phyloP scores from a whole-genome alignment of 768 basidiomycete genomes.

The Chalciporus chontae region DNA sequence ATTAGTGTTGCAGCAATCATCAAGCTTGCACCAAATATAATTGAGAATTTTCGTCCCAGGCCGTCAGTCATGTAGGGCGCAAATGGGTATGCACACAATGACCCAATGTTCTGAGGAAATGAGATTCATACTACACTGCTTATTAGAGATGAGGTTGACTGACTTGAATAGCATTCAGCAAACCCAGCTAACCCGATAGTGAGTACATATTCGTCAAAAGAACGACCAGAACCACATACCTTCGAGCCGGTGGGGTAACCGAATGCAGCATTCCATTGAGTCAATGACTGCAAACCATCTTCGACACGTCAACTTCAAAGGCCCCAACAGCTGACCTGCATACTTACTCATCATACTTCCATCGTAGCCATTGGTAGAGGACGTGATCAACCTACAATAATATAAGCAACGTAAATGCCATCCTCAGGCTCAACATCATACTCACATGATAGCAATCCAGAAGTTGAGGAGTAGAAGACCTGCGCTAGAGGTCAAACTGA shows the following conservation, averaged over 20 bases:
- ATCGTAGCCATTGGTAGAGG: constrained; percentile 37
- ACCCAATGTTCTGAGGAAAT: constrained; percentile 35
- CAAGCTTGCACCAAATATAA: constrained; percentile 37
- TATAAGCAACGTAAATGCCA: background rate
- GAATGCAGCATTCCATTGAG: constrained; percentile 36
- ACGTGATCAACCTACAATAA: constrained; percentile 31
- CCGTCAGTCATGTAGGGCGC: constrained; percentile 40
- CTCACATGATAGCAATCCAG: constrained; percentile 63
- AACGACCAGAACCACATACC: constrained; percentile 10
- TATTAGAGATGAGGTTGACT: constrained; percentile 1
- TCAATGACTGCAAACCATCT: constrained; percentile 37
- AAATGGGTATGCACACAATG: constrained; percentile 36
- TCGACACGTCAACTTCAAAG: background rate
- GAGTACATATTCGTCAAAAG: background rate
- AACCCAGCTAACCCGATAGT: constrained; percentile 25
- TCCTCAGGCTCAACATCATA: constrained; percentile 2
- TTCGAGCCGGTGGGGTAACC: constrained; percentile 27
- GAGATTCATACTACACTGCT: background rate
- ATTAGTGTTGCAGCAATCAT: constrained; percentile 38
- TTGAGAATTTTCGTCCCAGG: constrained; percentile 35
- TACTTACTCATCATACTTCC: constrained; percentile 40
- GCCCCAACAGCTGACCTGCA: too few relatives aligned
- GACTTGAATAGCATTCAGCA: constrained; percentile 36
- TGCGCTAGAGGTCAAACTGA: constrained; percentile 16
- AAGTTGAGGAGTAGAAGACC: constrained; percentile 55